Percentiles rank a stretch among this genome's conserved stretches.
Conservation (phyloP, 2,329 filamentous ascomycete genomes). For the Aureobasidium mangrovei region DNA sequence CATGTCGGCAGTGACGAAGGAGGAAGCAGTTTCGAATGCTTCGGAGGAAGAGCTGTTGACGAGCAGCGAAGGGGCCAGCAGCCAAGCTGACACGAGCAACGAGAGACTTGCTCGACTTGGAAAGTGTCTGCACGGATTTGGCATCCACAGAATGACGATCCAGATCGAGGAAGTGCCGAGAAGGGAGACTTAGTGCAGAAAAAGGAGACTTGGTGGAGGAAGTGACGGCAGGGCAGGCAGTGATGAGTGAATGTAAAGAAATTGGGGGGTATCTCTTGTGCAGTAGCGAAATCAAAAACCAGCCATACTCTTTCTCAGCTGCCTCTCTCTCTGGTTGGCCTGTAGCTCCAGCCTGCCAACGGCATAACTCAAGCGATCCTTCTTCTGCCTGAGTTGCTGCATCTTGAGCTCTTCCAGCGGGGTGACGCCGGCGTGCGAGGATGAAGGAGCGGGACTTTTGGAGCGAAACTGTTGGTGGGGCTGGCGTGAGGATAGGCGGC, state of each 20-base stretch:
- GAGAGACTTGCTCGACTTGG: slow-evolving; percentile 1
- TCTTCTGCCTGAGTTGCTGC: slow-evolving; percentile 66
- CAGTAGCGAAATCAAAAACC: slow-evolving; percentile 3
- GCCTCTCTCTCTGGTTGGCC: slow-evolving; percentile 65
- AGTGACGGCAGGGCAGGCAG: background rate
- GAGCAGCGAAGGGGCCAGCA: background rate
- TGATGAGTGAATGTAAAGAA: background rate
- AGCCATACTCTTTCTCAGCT: slow-evolving; percentile 65
- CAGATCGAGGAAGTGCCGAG: slow-evolving; percentile 7
- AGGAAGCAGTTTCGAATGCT: background rate
- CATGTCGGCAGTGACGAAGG: slow-evolving; percentile 34
- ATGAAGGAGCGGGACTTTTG: background rate
- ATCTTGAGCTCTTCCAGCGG: slow-evolving; percentile 49
- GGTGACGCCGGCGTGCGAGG: slow-evolving; percentile 21
- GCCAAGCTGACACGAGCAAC: background rate
- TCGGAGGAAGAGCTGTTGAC: background rate
- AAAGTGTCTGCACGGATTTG: slow-evolving; percentile 6
- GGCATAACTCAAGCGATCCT: slow-evolving; percentile 76
- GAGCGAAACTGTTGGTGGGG: slow-evolving; percentile 16
- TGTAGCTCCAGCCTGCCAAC: slow-evolving; percentile 80
- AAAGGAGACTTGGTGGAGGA: no score
- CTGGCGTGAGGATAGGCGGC: slow-evolving; percentile 44
- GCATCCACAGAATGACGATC: slow-evolving; percentile 6
- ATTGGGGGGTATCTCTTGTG: background rate
- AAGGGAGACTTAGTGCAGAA: background rate